These are phyloP conservation scores for Bacterosira constricta DNA, from an alignment of 108 stramenopile genomes.

Conservation along the genomic window DNA sequence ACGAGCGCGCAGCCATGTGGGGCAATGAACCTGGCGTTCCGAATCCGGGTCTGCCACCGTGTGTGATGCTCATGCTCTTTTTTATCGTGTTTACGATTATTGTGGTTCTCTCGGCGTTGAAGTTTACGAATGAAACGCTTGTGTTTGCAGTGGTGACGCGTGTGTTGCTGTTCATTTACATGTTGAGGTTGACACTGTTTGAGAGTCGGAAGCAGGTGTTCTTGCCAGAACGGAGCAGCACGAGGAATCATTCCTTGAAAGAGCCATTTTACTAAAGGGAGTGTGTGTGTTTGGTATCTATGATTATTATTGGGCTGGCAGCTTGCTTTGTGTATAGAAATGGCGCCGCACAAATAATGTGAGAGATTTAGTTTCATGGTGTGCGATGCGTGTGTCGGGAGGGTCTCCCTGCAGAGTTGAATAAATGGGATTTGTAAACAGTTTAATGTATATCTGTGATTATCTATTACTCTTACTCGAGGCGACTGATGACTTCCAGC, in stretches of 20 bases:
- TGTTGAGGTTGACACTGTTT: slow-evolving; percentile 89
- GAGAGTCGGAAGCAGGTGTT: slow-evolving; percentile 59
- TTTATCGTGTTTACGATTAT: slow-evolving; percentile 62
- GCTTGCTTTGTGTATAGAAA: too few species aligned
- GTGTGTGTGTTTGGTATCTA: neutral
- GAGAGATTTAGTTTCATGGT: too few species aligned
- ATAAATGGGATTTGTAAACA: too few species aligned
- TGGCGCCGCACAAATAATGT: too few species aligned
- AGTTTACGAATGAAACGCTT: slow-evolving; percentile 87
- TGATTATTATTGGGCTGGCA: too few species aligned
- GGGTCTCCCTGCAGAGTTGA: too few species aligned
- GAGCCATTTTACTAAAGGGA: slow-evolving; percentile 33
- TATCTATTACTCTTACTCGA: too few species aligned
- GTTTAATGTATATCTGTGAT: too few species aligned
- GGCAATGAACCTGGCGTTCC: slow-evolving; percentile 71
- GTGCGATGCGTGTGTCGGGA: too few species aligned
- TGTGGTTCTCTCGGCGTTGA: slow-evolving; percentile 67
- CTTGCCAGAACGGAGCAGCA: slow-evolving; percentile 35
- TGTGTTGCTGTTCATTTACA: slow-evolving; percentile 85
- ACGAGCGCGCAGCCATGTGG: slow-evolving; percentile 57
- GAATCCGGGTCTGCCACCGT: slow-evolving; percentile 54
- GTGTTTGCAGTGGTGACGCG: slow-evolving; percentile 86
- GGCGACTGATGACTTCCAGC: too few species aligned
- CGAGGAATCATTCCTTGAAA: slow-evolving; percentile 36
- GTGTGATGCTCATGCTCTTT: slow-evolving; percentile 78